Evolutionary conservation across 2,329 filamentous ascomycete genomes (phyloP).

Genomic region (Alternaria panax): DNA sequence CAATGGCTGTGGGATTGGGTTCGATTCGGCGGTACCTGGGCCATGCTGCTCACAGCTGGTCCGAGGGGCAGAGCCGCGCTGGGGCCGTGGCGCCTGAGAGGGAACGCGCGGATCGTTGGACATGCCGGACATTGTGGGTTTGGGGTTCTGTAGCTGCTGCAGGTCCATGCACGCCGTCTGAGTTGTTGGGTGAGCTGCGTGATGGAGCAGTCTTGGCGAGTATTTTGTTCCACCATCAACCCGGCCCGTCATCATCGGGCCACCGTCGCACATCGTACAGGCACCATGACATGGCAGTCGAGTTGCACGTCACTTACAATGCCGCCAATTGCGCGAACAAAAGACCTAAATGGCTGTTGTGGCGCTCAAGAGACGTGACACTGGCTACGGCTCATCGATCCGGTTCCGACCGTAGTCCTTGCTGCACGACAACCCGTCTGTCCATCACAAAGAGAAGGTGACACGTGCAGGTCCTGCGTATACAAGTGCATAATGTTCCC

Average conservation of each 20-base stretch:
- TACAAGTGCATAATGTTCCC: background rate
- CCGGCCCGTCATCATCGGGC: constrained; percentile 31
- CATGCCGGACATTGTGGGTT: constrained; percentile 43
- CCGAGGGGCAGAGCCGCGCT: constrained; percentile 27
- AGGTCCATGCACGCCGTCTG: constrained; percentile 48
- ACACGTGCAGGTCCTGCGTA: background rate
- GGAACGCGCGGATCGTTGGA: constrained; percentile 35
- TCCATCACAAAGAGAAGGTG: background rate
- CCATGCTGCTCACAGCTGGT: constrained; percentile 28
- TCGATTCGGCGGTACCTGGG: constrained; percentile 27
- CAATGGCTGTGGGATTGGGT: constrained; percentile 40
- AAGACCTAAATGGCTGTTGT: background rate
- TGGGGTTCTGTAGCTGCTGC: constrained; percentile 46
- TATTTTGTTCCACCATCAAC: background rate
- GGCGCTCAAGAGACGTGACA: background rate
- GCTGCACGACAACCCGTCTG: background rate
- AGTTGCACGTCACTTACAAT: constrained; percentile 14
- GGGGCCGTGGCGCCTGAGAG: constrained; percentile 30
- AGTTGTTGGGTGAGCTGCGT: constrained; percentile 46
- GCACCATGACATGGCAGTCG: constrained; percentile 19
- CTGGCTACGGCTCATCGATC: background rate
- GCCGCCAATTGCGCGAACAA: background rate
- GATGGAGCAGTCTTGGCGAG: constrained; percentile 37
- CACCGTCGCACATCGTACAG: constrained; percentile 25
- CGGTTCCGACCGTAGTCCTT: background rate